Conservation (phyloP, 352 stramenopile genomes). For the Pythium folliculosum region DNA sequence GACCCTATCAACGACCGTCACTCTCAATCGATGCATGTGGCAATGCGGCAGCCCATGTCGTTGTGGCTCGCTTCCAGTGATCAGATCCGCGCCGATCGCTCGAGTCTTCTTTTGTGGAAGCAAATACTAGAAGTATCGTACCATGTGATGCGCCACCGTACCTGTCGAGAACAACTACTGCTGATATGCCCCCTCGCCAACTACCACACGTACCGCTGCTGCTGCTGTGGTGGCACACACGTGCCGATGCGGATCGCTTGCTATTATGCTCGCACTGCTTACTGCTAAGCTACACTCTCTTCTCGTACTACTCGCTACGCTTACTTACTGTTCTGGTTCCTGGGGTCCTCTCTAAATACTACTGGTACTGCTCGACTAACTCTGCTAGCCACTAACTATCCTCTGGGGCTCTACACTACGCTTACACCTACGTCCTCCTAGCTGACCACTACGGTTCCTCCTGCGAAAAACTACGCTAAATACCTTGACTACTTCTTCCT, state of each 20-base stretch:
- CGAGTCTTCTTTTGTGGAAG: too few relatives aligned
- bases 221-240: not conserved
- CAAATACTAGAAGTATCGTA: too few relatives aligned
- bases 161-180: too few relatives aligned
- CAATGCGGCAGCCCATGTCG: too few relatives aligned
- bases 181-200: too few relatives aligned
- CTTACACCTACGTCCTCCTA: not conserved
- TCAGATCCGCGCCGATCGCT: not conserved
- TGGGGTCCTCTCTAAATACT: not conserved
- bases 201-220: not conserved
- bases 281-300: not conserved
- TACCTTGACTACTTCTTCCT: conserved; percentile 14
- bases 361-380: conserved; percentile 13
- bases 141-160: too few relatives aligned
- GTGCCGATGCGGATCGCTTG: not conserved
- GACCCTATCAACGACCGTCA: conserved; percentile 1
- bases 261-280: conserved; percentile 1
- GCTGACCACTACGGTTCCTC: not conserved
- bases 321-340: not conserved
- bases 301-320: not conserved
- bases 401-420: conserved; percentile 1
- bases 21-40: not conserved
- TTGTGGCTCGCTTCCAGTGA: conserved; percentile 12
- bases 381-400: conserved; percentile 14
- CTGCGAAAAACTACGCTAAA: conserved; percentile 5